Evolutionary conservation across 2,329 filamentous ascomycete species (phyloP), one percentile per base, ranked within the genome.

Genomic region (Pseudogymnoascus sp.): DNA sequence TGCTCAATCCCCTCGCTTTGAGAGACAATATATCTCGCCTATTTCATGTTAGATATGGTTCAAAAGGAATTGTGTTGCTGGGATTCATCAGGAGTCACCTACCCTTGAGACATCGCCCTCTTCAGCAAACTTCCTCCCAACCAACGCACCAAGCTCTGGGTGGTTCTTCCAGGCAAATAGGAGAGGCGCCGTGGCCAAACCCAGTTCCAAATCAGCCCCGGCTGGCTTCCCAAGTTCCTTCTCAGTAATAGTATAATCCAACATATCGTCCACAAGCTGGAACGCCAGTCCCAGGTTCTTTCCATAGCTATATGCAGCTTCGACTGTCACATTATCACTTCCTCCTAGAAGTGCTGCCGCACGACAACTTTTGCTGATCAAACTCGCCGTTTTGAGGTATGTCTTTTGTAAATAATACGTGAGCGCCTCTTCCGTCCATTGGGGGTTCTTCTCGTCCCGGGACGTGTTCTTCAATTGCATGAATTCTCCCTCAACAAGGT

Each of bases 401-500:
- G 95, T 99, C 82, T 99, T 99, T 74, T 97, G 91, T 60, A 99
- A 81, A 74, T 99, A 99, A 78, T 99, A 97, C 26, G 86, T 84
- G 66, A 99, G 83, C 1, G 92, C 90, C 62, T 96, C 90, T 72
- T 97, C 91, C 1, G 89, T 95, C 84, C 90, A 97, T 9, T 83
- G 79, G 0, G 93, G 93, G 69, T 90, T 88, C 67, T 84, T 82
- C 80, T 97, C 93, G 74, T 97, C 93, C 68, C 85, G 82, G 53
- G 90, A 90, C 1, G 95, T 97, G 77, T 99, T 99, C 79, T 96
- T 96, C 70, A 99, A 81, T 80, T 99, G 95, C 95, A 99, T 99
- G 79, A 99, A 97, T 77, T 99, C 95, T 72, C 95, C 95, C 78
- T 99, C 95, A 19, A 99, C 93, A 26, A 99, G 81, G 75, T 99